Base-by-base conservation (phyloP, 1,284 basidiomycete species). In the Pterulicium gracile region DNA sequence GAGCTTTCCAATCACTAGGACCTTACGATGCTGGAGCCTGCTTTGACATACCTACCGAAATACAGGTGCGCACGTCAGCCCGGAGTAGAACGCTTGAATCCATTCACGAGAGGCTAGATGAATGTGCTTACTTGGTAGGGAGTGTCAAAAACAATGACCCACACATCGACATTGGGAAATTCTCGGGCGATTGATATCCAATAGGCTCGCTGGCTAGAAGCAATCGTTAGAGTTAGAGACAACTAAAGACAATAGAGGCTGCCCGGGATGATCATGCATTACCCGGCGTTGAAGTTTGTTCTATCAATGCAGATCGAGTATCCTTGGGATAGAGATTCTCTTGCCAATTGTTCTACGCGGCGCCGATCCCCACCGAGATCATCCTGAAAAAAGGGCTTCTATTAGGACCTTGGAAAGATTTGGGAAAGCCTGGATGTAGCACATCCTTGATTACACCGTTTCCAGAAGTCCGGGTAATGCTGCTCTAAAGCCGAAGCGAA, bases 361-460 rank as follows among this genome's bases (percentile, higher is more conserved):
- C 67, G 68, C 50, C 84, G 68, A 55, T 70, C 62, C 7, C 27
- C 56, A 21, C 72, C 72, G 19, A 75, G 60, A 20, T 32, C 27
- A n/a, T 32, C 7, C n/a, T 32, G n/a, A n/a, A n/a, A n/a, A n/a
- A n/a, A n/a, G n/a, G n/a, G n/a, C n/a, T n/a, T n/a, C n/a, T n/a
- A n/a, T n/a, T n/a, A 34, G 15, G 27, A 15, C 15, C 27, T 15
- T 34, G 12, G 27, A 34, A 10, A 34, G 10, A 10, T 15, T 34
- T 34, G 27, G 12, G 27, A 15, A 15, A 34, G 7, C 72, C 72
- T 19, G 73, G 57, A 49, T 84, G n/a, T n/a, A n/a, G n/a, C n/a
- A n/a, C n/a, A 78, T 55, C 87, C 83, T 60, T 87, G 82, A 62
- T 75, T 84, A 59, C 82, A 87, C 53, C 81, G 66, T 41, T 65